A percentile compares a stretch with the other conserved stretches of the same genome.
Conservation (phyloP, 1,284 basidiomycete genomes). For the Wolfiporia cocos region DNA sequence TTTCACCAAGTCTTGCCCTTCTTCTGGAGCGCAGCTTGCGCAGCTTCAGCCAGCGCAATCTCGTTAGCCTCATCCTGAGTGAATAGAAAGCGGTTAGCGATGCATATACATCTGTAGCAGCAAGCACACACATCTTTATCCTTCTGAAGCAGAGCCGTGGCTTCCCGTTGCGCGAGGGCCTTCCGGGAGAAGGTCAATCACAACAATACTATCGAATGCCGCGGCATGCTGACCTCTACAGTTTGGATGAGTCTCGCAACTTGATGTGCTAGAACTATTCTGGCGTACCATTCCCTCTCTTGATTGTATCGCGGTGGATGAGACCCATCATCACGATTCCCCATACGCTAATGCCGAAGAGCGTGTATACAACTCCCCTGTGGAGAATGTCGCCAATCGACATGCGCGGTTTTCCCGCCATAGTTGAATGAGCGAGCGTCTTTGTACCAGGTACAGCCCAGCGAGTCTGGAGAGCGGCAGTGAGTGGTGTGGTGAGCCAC, state of each 20-base stretch:
- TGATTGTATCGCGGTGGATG: constrained; percentile 24
- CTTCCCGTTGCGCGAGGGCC: constrained; percentile 5
- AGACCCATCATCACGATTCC: constrained; percentile 25
- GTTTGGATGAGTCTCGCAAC: neutral
- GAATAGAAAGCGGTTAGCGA: no score
- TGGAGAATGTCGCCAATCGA: constrained; percentile 22
- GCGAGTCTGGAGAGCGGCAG: no score
- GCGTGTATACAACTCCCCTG: constrained; percentile 20
- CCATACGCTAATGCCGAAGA: constrained; percentile 24
- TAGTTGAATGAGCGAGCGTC: constrained; percentile 1
- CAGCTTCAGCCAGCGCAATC: constrained; percentile 17
- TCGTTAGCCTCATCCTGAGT: constrained; percentile 16
- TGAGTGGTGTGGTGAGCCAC: no score
- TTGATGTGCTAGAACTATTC: neutral
- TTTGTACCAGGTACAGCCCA: no score
- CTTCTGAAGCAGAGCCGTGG: neutral
- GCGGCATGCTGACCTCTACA: constrained; percentile 5
- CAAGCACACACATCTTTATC: constrained; percentile 1
- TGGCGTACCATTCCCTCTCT: constrained; percentile 22
- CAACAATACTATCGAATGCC: neutral
- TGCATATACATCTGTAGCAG: neutral
- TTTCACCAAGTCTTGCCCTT: constrained; percentile 6
- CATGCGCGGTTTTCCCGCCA: constrained; percentile 15
- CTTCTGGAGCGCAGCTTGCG: constrained; percentile 13
- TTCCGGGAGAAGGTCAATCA: neutral